Evolutionary conservation across 2,329 filamentous ascomycete species (phyloP).

Genomic region (Clarireedia homoeocarpa): DNA sequence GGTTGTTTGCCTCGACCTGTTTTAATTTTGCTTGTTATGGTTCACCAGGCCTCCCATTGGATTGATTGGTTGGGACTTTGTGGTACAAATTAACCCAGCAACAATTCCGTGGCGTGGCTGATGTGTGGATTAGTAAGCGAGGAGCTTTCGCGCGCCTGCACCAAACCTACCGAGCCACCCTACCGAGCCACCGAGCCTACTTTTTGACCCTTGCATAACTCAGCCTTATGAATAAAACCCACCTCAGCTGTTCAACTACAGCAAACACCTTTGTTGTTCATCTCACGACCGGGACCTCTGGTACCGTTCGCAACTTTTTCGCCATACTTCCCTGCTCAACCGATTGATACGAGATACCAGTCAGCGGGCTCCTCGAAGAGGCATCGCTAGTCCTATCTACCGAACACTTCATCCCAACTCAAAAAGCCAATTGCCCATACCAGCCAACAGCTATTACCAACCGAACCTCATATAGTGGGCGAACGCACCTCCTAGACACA

Average conservation of each 20-base stretch:
- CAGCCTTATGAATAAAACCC: constrained; percentile 5
- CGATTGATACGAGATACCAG: no score
- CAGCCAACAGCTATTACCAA: background rate
- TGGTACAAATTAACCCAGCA: constrained; percentile 6
- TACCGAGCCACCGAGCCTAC: background rate
- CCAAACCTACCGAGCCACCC: no score
- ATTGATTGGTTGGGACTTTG: constrained; percentile 7
- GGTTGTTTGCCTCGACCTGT: background rate
- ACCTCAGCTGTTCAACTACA: background rate
- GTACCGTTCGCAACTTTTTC: no score
- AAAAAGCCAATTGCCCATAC: constrained; percentile 1
- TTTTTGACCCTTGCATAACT: background rate
- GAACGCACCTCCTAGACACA: background rate
- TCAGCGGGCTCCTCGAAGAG: no score
- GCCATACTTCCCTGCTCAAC: no score
- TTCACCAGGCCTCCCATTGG: background rate
- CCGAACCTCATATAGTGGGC: background rate
- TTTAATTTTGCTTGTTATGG: constrained; percentile 3
- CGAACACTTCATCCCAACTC: background rate
- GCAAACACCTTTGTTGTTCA: background rate
- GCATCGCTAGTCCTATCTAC: background rate
- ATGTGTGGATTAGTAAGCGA: constrained; percentile 1
- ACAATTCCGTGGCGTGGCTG: constrained; percentile 1
- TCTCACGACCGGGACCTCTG: no score
- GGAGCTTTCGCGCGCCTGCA: background rate